A percentile compares a stretch with the other conserved stretches of the same genome.
Evolutionary conservation across 2,329 filamentous ascomycete genomes (phyloP).

Genomic region (Calonectria pauciramosa): DNA sequence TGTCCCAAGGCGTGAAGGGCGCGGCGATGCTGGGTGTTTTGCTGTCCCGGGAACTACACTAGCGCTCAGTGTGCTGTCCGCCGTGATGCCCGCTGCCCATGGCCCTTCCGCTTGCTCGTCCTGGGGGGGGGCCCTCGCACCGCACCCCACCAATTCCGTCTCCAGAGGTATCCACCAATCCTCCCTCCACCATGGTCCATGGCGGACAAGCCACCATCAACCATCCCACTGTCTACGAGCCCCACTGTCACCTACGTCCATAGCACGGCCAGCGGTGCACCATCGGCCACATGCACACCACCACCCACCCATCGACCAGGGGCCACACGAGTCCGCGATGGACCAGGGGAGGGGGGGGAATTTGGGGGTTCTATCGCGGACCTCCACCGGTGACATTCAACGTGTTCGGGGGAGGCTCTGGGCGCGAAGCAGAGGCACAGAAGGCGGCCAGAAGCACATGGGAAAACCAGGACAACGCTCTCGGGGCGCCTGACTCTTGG

Average conservation of each 20-base stretch:
- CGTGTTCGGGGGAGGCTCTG: conserved; percentile 8
- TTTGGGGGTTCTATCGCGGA: conserved; percentile 22
- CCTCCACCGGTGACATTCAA: conserved; percentile 22
- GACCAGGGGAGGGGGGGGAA: conserved; percentile 21
- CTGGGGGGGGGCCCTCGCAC: conserved; percentile 27
- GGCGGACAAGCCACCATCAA: conserved; percentile 37
- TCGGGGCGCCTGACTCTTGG: neutral
- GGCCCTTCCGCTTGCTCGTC: neutral
- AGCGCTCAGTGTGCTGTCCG: conserved; percentile 23
- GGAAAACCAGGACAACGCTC: neutral
- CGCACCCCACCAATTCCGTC: conserved; percentile 34
- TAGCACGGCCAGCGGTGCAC: conserved; percentile 19
- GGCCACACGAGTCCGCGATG: conserved; percentile 34
- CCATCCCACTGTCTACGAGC: conserved; percentile 38
- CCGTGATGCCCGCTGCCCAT: conserved; percentile 5
- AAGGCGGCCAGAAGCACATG: neutral
- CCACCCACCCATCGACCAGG: conserved; percentile 41
- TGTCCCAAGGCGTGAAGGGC: conserved; percentile 2
- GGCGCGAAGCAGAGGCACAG: neutral
- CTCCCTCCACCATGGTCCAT: conserved; percentile 37
- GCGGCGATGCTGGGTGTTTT: conserved; percentile 3
- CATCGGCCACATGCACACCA: conserved; percentile 29
- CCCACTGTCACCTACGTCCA: conserved; percentile 33
- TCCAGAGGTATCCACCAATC: conserved; percentile 37
- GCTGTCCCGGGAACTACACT: conserved; percentile 14